Evolutionary conservation across 495 filamentous ascomycete species (phyloP).

Genomic region (Lepraria neglecta): DNA sequence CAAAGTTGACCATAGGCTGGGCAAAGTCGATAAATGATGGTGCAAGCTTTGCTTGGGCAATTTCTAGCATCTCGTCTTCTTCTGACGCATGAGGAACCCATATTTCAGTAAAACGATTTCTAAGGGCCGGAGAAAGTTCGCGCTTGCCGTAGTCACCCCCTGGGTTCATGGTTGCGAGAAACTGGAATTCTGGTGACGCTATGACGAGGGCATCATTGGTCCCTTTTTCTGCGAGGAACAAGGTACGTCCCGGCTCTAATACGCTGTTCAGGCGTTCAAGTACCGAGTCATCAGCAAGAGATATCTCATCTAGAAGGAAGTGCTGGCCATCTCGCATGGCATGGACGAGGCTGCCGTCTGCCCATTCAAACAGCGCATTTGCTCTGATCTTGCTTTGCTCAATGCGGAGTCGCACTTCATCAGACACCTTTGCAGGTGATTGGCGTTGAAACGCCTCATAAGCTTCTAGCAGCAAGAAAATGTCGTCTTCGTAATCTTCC

Average conservation of each 20-base stretch:
- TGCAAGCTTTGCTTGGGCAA: slow-evolving; percentile 68
- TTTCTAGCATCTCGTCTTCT: slow-evolving; percentile 76
- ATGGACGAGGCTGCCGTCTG: slow-evolving; percentile 86
- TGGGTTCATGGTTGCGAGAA: slow-evolving; percentile 98
- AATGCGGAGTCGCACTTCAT: slow-evolving; percentile 50
- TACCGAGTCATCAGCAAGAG: slow-evolving; percentile 94
- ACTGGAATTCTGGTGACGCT: slow-evolving; percentile 82
- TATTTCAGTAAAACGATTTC: slow-evolving; percentile 97
- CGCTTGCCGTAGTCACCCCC: slow-evolving; percentile 97
- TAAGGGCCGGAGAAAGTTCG: slow-evolving; percentile 88
- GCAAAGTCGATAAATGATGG: slow-evolving; percentile 45
- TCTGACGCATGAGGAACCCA: slow-evolving; percentile 86
- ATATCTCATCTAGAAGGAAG: slow-evolving; percentile 97
- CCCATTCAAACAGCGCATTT: slow-evolving; percentile 93
- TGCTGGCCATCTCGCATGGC: slow-evolving; percentile 86
- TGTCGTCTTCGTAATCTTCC: slow-evolving; percentile 22
- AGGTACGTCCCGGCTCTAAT: slow-evolving; percentile 78
- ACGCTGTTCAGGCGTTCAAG: slow-evolving; percentile 95
- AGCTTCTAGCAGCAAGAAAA: slow-evolving; percentile 40
- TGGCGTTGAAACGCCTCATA: slow-evolving; percentile 42
- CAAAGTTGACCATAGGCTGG: slow-evolving; percentile 68
- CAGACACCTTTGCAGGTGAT: slow-evolving; percentile 39
- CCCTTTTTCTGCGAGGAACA: slow-evolving; percentile 92
- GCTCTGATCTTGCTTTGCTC: slow-evolving; percentile 52
- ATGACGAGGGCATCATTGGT: slow-evolving; percentile 68